phyloP scores from a whole-genome alignment of 2,329 filamentous ascomycete genomes.

The Curvularia lunata region DNA sequence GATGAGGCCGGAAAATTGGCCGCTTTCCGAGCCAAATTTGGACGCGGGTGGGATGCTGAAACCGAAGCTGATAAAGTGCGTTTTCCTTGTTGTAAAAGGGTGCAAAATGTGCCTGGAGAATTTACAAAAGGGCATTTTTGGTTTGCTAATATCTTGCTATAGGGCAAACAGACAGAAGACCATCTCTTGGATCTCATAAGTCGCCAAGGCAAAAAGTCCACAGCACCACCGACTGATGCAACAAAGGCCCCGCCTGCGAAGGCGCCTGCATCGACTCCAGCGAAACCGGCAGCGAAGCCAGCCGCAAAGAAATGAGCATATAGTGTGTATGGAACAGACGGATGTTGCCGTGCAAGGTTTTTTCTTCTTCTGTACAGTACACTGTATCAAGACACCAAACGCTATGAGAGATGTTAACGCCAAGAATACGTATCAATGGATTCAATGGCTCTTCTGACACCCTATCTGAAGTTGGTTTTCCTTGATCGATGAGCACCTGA shows the following conservation, averaged over 20 bases:
- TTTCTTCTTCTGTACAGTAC: neutral
- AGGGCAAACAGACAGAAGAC: constrained; percentile 31
- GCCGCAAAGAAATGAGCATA: constrained; percentile 18
- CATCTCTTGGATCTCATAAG: constrained; percentile 45
- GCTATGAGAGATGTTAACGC: neutral
- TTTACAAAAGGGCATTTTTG: constrained; percentile 4
- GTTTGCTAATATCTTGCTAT: neutral
- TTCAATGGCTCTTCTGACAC: neutral
- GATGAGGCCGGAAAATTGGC: constrained; percentile 92
- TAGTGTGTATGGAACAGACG: neutral
- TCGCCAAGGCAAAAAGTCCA: constrained; percentile 25
- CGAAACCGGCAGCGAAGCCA: constrained; percentile 20
- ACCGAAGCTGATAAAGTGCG: constrained; percentile 17
- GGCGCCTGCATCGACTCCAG: constrained; percentile 15
- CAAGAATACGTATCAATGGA: neutral
- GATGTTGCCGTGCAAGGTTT: neutral
- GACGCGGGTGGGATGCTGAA: constrained; percentile 75
- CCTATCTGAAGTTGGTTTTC: neutral
- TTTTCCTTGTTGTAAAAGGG: neutral
- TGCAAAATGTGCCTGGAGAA: neutral
- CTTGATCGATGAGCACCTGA: neutral
- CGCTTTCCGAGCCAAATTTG: constrained; percentile 85
- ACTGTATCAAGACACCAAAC: constrained; percentile 7
- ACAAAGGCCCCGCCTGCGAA: constrained; percentile 25
- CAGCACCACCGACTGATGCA: constrained; percentile 22